These are phyloP conservation scores for Mortierella sp. DNA, from an alignment of 371 early-diverging fungal genomes.

Conservation along the genomic window DNA sequence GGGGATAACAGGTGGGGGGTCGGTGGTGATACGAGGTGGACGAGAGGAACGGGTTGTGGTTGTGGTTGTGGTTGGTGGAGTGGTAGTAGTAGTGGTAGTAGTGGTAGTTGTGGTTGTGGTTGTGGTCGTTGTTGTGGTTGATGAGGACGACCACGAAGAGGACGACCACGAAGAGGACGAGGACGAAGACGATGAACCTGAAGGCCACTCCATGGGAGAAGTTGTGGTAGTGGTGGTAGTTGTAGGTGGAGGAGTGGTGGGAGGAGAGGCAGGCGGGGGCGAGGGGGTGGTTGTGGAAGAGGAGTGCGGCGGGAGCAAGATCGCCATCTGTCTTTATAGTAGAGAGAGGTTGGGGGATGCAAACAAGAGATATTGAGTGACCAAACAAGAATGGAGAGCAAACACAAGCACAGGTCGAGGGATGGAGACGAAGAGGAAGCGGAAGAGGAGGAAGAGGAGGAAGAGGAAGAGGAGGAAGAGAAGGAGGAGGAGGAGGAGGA, in stretches of 20 bases:
- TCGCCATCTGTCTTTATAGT: no score
- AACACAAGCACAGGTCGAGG: background rate
- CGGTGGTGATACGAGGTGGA: conserved; percentile 25
- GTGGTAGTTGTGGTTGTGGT: background rate
- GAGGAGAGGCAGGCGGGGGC: background rate
- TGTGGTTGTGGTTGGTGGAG: background rate
- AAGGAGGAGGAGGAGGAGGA: conserved; percentile 1
- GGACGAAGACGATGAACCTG: no score
- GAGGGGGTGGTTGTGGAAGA: conserved; percentile 4
- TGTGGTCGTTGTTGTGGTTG: conserved; percentile 5
- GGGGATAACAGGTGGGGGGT: background rate
- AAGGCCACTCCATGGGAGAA: no score
- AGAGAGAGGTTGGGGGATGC: no score
- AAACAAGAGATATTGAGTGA: background rate
- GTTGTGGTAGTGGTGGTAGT: conserved; percentile 17
- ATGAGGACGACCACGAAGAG: no score
- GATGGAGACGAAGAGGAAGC: conserved; percentile 3
- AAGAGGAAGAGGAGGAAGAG: background rate
- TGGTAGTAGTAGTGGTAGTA: background rate
- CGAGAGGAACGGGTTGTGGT: conserved; percentile 15
- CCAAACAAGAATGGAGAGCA: background rate
- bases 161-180: no score
- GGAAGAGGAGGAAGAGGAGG: conserved; percentile 4
- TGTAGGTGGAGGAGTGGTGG: background rate
- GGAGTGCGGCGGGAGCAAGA: background rate